Evolutionary conservation across 139 green algal genomes (phyloP).

Genomic region (Tetratostichococcus sp.): DNA sequence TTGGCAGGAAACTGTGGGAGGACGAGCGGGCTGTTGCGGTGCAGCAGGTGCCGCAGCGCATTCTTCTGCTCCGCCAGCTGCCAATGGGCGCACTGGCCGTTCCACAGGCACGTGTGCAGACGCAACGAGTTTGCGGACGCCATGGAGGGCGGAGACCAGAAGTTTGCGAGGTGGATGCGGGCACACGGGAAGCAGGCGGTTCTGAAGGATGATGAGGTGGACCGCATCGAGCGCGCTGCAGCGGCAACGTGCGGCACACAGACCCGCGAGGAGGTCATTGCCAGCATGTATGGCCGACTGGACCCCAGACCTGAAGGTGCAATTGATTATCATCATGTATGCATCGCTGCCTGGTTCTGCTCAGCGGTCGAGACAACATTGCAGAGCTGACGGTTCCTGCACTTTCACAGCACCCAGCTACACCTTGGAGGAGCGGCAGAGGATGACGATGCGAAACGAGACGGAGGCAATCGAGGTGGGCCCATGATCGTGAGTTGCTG

Average conservation of each 20-base stretch:
- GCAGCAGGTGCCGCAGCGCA: conserved; percentile 72
- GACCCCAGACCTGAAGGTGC: conserved; percentile 69
- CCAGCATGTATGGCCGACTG: conserved; percentile 83
- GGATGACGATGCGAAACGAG: neutral
- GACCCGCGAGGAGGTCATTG: conserved; percentile 64
- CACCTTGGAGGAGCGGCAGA: conserved; percentile 37
- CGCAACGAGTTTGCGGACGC: conserved; percentile 89
- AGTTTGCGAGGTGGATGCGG: conserved; percentile 85
- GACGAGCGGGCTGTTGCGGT: conserved; percentile 55
- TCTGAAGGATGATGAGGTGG: conserved; percentile 77
- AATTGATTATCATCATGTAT: too few species aligned
- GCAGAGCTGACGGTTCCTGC: too few species aligned
- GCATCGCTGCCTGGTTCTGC: too few species aligned
- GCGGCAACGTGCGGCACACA: conserved; percentile 37
- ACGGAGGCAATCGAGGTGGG: conserved; percentile 8
- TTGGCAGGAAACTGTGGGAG: conserved; percentile 76
- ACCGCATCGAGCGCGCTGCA: conserved; percentile 75
- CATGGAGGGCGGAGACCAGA: conserved; percentile 69
- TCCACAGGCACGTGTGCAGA: conserved; percentile 72
- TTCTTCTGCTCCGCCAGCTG: conserved; percentile 81
- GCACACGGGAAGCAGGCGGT: conserved; percentile 68
- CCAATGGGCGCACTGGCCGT: conserved; percentile 87
- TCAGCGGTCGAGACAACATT: too few species aligned
- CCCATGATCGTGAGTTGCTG: neutral
- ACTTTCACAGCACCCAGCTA: conserved; percentile 34